phyloP scores from a whole-genome alignment of 345 rosid species.

The Laguncularia racemosa region DNA sequence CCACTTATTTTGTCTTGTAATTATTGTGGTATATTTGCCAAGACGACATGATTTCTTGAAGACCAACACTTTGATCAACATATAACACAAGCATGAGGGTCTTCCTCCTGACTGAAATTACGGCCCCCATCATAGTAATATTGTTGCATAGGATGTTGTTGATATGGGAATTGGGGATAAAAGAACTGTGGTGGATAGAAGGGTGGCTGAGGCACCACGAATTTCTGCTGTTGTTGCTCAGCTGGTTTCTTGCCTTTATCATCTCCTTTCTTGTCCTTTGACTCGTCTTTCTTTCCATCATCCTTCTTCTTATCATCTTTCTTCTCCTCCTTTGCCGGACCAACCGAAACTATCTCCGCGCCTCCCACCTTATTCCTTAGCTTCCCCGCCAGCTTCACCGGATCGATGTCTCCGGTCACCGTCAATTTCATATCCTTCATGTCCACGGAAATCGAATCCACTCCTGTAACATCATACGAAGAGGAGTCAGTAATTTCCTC shows the following conservation, averaged over 20 bases:
- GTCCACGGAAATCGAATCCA: constrained; percentile 14
- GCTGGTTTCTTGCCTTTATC: background rate
- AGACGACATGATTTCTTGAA: background rate
- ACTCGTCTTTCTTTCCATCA: background rate
- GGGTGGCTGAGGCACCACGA: too few species aligned
- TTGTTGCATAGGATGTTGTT: constrained; percentile 12
- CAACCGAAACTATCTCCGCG: constrained; percentile 12
- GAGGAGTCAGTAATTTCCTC: constrained; percentile 11
- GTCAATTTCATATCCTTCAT: constrained; percentile 20
- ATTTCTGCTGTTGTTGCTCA: too few species aligned
- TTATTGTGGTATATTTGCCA: too few species aligned
- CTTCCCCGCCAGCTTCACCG: constrained; percentile 14
- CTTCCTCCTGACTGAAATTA: constrained; percentile 20
- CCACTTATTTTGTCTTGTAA: background rate
- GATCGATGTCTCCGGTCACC: constrained; percentile 14
- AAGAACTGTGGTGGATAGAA: constrained; percentile 1
- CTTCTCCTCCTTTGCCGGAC: constrained; percentile 18
- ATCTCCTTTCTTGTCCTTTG: constrained; percentile 17
- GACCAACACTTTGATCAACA: constrained; percentile 9
- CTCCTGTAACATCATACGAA: constrained; percentile 1
- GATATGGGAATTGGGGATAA: constrained; percentile 11
- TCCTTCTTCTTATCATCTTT: constrained; percentile 19
- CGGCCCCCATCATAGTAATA: constrained; percentile 12
- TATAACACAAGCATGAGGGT: constrained; percentile 36
- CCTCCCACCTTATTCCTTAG: constrained; percentile 10